These are phyloP conservation scores for Coniella lustricola DNA, from an alignment of 2,329 filamentous ascomycete species.

Conservation along the genomic window DNA sequence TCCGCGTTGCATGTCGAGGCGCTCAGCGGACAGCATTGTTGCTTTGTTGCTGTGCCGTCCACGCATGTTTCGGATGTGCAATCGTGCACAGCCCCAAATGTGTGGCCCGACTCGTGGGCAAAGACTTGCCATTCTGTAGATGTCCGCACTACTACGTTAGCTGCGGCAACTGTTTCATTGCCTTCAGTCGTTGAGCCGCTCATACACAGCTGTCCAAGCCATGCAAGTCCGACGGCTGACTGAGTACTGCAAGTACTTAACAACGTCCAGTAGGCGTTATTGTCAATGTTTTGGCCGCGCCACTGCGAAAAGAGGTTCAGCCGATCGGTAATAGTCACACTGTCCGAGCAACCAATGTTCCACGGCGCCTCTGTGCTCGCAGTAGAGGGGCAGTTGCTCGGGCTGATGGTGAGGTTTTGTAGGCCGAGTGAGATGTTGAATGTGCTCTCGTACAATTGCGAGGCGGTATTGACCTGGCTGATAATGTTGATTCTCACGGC, in stretches of 20 bases:
- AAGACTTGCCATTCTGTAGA: constrained; percentile 90
- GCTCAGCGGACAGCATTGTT: constrained; percentile 74
- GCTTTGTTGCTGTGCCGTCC: constrained; percentile 45
- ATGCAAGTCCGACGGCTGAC: constrained; percentile 82
- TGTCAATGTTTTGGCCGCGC: constrained; percentile 71
- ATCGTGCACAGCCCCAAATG: constrained; percentile 93
- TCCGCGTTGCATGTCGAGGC: constrained; percentile 62
- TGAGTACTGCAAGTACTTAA: constrained; percentile 76
- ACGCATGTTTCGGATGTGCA: constrained; percentile 64
- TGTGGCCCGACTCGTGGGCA: constrained; percentile 90
- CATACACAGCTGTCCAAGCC: constrained; percentile 82
- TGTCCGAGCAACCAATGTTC: constrained; percentile 68
- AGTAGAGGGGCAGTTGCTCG: constrained; percentile 65
- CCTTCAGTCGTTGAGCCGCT: constrained; percentile 43
- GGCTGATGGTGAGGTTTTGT: constrained; percentile 73
- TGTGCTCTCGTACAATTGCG: constrained; percentile 76
- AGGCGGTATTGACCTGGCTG: constrained; percentile 76
- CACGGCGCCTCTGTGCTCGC: constrained; percentile 64
- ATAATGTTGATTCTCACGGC: constrained; percentile 72
- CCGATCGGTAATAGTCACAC: constrained; percentile 63
- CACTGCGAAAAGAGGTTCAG: constrained; percentile 84
- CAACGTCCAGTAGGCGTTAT: constrained; percentile 89
- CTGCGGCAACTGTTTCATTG: constrained; percentile 70
- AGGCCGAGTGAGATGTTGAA: constrained; percentile 95
- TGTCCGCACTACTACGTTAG: constrained; percentile 84